phyloP scores from a whole-genome alignment of 441 rosid species.

The Bocquillonia castaneifolia region DNA sequence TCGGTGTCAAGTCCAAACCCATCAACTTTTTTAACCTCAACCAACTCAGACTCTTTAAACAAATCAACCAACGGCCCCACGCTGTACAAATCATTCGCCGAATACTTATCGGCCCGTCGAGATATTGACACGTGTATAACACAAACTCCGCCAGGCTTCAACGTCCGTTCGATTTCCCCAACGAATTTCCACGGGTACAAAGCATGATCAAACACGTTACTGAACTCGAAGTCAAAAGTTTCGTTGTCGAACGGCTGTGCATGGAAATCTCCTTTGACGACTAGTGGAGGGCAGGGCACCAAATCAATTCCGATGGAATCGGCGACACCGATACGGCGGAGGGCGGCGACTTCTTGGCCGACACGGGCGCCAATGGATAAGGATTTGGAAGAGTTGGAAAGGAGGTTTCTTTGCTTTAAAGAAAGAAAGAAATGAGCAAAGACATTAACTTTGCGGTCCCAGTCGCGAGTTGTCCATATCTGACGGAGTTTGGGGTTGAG shows the following conservation, averaged over 20 bases:
- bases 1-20: conserved; percentile 93
- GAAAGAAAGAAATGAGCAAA: conserved; percentile 52
- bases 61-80: conserved; percentile 48
- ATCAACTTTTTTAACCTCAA: conserved; percentile 56
- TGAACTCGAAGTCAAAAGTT: conserved; percentile 74
- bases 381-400: conserved; percentile 47
- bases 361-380: conserved; percentile 77
- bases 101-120: conserved; percentile 65
- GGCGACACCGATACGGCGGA: conserved; percentile 47
- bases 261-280: conserved; percentile 71
- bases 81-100: conserved; percentile 74
- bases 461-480: conserved; percentile 76
- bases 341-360: conserved; percentile 85
- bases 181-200: conserved; percentile 62
- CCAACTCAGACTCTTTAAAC: conserved; percentile 50
- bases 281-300: conserved; percentile 73
- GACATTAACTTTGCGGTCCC: conserved; percentile 75
- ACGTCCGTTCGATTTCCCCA: conserved; percentile 74
- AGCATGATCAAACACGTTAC: conserved; percentile 89
- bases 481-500: conserved; percentile 69
- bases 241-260: conserved; percentile 63
- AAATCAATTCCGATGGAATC: conserved; percentile 76
- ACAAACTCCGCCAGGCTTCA: conserved; percentile 62
- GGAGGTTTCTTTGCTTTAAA: conserved; percentile 34
- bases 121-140: conserved; percentile 67